Conservation (phyloP, 805 yeast genomes). For the Wickerhamiella kazuoi region DNA sequence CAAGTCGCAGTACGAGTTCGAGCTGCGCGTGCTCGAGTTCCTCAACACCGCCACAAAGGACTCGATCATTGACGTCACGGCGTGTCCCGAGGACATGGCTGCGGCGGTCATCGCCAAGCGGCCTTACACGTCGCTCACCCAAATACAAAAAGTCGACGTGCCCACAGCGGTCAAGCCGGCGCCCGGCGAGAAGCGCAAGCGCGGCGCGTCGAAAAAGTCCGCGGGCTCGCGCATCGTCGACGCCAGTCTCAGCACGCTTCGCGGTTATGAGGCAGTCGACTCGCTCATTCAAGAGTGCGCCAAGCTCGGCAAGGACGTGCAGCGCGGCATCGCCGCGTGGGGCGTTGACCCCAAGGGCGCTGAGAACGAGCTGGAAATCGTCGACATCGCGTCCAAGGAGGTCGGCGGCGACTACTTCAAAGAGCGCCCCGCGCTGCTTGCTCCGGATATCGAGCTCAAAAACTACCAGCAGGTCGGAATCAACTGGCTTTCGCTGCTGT, state of each 20-base stretch:
- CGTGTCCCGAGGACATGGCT: constrained; percentile 50
- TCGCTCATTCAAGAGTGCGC: constrained; percentile 76
- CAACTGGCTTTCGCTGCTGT: constrained; percentile 76
- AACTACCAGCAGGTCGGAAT: constrained; percentile 93
- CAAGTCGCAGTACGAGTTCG: constrained; percentile 27
- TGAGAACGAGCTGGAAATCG: constrained; percentile 38
- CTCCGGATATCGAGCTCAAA: constrained; percentile 51
- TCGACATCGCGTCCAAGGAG: constrained; percentile 27
- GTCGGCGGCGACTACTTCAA: constrained; percentile 28
- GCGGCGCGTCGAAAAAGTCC: constrained; percentile 31
- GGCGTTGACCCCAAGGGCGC: constrained; percentile 61
- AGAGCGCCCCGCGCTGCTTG: constrained; percentile 52
- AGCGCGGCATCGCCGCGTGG: constrained; percentile 65
- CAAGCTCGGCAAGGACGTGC: constrained; percentile 51
- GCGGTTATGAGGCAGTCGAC: constrained; percentile 89
- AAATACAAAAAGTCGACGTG: constrained; percentile 42
- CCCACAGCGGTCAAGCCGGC: constrained; percentile 16
- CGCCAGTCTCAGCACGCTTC: constrained; percentile 47
- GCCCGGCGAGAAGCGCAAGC: constrained; percentile 20
- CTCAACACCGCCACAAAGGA: constrained; percentile 58
- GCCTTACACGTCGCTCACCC: constrained; percentile 47
- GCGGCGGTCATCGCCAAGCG: constrained; percentile 43
- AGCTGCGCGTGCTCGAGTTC: constrained; percentile 52
- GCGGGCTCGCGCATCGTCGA: constrained; percentile 63
- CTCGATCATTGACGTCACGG: constrained; percentile 68